A percentile compares a stretch with the other conserved stretches of the same genome.
Evolutionary conservation across 257 asterid genomes (phyloP).

Genomic region (Misopates orontium): DNA sequence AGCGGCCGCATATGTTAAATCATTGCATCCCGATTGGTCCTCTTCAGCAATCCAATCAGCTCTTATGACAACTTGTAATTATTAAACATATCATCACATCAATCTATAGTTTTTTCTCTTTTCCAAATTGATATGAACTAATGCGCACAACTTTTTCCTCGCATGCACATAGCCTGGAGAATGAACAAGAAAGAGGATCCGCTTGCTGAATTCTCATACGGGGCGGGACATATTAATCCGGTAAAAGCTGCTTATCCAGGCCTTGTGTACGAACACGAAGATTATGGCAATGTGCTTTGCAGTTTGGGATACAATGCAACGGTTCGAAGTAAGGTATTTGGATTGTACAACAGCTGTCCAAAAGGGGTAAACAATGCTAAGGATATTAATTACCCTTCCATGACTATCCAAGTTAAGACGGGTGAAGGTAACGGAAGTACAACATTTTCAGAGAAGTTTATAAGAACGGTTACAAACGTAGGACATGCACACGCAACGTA

Average conservation of each 20-base stretch:
- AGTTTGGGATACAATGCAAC: conserved; percentile 22
- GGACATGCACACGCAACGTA: conserved; percentile 25
- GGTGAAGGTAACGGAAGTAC: neutral
- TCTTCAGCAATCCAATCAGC: conserved; percentile 32
- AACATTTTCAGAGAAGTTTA: conserved; percentile 14
- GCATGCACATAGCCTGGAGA: conserved; percentile 10
- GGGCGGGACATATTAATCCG: conserved; percentile 30
- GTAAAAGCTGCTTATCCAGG: conserved; percentile 25
- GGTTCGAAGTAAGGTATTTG: neutral
- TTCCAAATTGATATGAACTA: neutral
- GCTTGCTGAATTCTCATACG: conserved; percentile 21
- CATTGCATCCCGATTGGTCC: conserved; percentile 30
- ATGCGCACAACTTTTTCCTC: neutral
- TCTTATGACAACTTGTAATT: conserved; percentile 28
- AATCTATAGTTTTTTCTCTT: neutral
- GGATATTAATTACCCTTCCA: conserved; percentile 29
- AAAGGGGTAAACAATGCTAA: neutral
- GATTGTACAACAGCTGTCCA: neutral
- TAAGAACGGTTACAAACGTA: conserved; percentile 27
- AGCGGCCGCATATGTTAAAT: conserved; percentile 32
- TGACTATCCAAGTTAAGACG: conserved; percentile 1
- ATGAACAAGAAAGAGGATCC: neutral
- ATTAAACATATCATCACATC: neutral
- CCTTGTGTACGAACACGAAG: conserved; percentile 17
- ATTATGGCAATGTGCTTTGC: conserved; percentile 24